Base-by-base conservation (phyloP, 2,329 filamentous ascomycete genomes). In the Coniosporium tulheliwenetii region DNA sequence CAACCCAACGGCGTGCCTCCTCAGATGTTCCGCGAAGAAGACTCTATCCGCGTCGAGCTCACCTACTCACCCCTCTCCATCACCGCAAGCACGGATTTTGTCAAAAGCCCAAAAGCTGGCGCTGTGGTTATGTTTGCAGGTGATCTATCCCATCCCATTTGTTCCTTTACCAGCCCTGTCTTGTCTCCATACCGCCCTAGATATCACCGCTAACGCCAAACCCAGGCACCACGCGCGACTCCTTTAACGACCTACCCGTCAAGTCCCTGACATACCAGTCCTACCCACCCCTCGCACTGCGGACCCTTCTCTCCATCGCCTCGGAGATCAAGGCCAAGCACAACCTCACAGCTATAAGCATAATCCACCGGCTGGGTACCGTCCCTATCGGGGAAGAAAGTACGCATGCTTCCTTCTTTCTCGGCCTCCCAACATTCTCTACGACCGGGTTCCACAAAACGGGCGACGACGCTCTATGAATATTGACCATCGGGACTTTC, bases 301-400 rank as follows among this genome's bases (percentile, higher is more conserved):
- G 70, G 32, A 80, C 79, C 1, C 77, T 91, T 64, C 63, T 77
- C 36, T 53, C 59, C 14, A 85, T 91, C 50, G 75, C 76, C 34
- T 61, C 65, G 5, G 58, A 66, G 3, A 61, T 87, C 3, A 59
- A 62, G 12, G 52, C 60, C 9, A 77, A 75, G 48, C 77, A 93
- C 56, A 62, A 59, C 1, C 71, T 94, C 13, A 72, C 74, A 32
- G 81, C 76, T 7, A 77, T 96, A 43, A 77, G 81, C 39, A 82
- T 96, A 58, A 69, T 82, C 10, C 91, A 96, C 62, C 75, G 89
- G 3, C 69, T 96, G 3, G 91, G 91, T 0, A 70, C 75, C 14
- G 89, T 95, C 12, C 84, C 85, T 2, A 79, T 96, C 41, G 81
- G 79, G n/a, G 85, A 95, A 61, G 87, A 95, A 63, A 93, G 85